phyloP scores from a whole-genome alignment of 2,329 filamentous ascomycete species.

The Fusarium algeriense region DNA sequence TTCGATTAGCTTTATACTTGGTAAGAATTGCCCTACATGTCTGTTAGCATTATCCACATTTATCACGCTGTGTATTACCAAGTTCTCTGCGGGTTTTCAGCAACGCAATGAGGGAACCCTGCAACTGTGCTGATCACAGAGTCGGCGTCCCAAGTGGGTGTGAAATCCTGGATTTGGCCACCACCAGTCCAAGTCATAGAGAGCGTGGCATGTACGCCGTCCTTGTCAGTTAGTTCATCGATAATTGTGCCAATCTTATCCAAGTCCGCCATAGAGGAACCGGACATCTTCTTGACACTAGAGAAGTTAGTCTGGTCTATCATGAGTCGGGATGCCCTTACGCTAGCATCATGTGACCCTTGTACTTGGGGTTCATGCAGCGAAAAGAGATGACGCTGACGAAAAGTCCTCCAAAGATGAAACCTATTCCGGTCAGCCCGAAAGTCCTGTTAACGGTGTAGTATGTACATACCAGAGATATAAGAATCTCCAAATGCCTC shows the following conservation, averaged over 20 bases:
- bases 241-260: not conserved
- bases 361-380: not conserved
- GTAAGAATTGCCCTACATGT: conserved; percentile 5
- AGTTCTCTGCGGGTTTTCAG: not conserved
- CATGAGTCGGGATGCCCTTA: not conserved
- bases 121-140: conserved; percentile 1
- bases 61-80: fast-evolving
- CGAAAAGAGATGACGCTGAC: conserved; percentile 9
- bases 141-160: not conserved
- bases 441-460: no score
- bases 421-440: not conserved
- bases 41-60: fast-evolving
- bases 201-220: not conserved
- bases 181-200: not conserved
- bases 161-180: not conserved
- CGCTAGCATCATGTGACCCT: not conserved
- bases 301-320: not conserved
- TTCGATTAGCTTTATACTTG: conserved; percentile 4
- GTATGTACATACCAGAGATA: not conserved
- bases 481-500: conserved; percentile 4
- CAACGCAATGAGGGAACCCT: not conserved
- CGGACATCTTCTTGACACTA: not conserved
- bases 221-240: no score
- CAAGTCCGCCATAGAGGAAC: not conserved
- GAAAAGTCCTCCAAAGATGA: conserved; percentile 17